These are phyloP conservation scores for Apiospora koreana DNA, from an alignment of 2,329 filamentous ascomycete species.

Conservation along the genomic window DNA sequence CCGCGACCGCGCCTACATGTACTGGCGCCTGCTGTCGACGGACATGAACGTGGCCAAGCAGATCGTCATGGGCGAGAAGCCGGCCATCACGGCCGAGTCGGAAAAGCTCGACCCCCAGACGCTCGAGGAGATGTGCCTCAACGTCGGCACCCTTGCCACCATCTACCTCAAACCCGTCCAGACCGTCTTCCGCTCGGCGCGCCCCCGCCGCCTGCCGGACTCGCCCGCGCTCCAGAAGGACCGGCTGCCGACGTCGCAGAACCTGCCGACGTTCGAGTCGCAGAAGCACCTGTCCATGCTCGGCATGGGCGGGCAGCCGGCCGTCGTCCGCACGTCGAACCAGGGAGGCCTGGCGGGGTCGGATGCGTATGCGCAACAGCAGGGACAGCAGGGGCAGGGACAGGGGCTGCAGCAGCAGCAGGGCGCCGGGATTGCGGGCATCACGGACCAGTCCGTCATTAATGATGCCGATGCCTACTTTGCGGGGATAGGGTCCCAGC, in stretches of 20 bases:
- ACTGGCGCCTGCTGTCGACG: constrained; percentile 93
- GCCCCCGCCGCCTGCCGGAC: constrained; percentile 76
- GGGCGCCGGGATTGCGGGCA: too few relatives aligned
- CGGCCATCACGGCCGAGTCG: constrained; percentile 91
- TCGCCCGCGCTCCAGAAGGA: constrained; percentile 84
- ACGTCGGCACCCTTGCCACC: constrained; percentile 92
- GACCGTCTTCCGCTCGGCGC: constrained; percentile 89
- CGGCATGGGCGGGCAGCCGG: constrained; percentile 53
- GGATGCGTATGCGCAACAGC: constrained; percentile 19
- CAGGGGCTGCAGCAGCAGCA: too few relatives aligned
- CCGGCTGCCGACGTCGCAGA: constrained; percentile 58
- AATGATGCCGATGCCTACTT: constrained; percentile 91
- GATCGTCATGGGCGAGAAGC: constrained; percentile 97
- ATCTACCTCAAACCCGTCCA: constrained; percentile 98
- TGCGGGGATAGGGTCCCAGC: constrained; percentile 70
- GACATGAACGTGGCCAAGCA: constrained; percentile 84
- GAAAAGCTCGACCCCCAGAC: constrained; percentile 91
- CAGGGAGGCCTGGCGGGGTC: constrained; percentile 20
- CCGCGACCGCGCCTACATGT: constrained; percentile 96
- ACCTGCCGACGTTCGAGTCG: constrained; percentile 48
- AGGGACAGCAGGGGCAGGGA: background rate
- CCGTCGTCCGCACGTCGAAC: constrained; percentile 45
- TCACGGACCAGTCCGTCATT: constrained; percentile 67
- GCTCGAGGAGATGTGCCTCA: constrained; percentile 95
- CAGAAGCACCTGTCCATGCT: constrained; percentile 64